Evolutionary conservation across 176 grass and related monocot genomes (phyloP).

Genomic region (Oryza punctata): DNA sequence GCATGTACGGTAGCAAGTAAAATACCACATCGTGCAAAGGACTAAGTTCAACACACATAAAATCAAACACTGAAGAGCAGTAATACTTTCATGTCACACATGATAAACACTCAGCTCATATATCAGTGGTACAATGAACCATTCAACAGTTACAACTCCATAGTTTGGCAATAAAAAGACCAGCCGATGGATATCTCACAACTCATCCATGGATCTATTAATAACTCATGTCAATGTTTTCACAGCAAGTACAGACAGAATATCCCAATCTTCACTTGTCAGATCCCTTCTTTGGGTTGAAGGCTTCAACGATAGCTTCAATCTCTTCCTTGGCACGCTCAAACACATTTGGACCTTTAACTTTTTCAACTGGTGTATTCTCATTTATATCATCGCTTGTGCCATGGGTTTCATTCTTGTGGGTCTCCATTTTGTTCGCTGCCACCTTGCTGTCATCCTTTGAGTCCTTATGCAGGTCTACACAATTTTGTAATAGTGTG

Average conservation of each 20-base stretch:
- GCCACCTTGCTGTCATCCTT: conserved; percentile 38
- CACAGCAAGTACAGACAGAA: background rate
- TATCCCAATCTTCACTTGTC: conserved; percentile 33
- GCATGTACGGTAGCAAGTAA: background rate
- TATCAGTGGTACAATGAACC: background rate
- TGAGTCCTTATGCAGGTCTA: conserved; percentile 35
- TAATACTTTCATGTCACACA: background rate
- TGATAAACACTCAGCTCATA: background rate
- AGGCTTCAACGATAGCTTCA: conserved; percentile 65
- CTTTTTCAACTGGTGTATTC: conserved; percentile 54
- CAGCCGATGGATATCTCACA: background rate
- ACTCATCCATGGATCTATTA: too few relatives aligned
- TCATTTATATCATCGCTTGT: conserved; percentile 63
- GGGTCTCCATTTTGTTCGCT: conserved; percentile 48
- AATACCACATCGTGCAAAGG: background rate
- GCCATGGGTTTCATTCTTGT: conserved; percentile 69
- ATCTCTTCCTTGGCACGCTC: conserved; percentile 84
- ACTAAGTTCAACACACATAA: background rate
- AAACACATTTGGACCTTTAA: conserved; percentile 75
- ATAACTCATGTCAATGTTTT: background rate
- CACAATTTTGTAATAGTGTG: conserved; percentile 7
- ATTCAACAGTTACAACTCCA: conserved; percentile 6
- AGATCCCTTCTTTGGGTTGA: conserved; percentile 55
- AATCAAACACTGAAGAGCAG: background rate
- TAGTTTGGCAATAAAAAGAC: background rate